Base-by-base conservation (phyloP, 2,329 filamentous ascomycete genomes). In the Microascus cirrosus region DNA sequence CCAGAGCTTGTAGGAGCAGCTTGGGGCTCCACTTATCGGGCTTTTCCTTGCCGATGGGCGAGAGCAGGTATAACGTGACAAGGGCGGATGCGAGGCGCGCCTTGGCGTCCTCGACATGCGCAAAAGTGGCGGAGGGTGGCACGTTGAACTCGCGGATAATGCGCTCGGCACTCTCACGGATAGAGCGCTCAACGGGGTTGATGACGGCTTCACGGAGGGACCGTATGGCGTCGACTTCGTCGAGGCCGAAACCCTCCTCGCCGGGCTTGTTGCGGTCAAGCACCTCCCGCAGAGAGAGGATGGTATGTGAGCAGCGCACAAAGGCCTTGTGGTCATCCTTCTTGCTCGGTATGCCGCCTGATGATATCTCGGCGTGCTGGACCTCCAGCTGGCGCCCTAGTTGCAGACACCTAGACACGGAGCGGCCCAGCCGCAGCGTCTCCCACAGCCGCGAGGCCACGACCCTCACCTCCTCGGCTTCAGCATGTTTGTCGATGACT, bases 371-470 rank as follows among this genome's bases (percentile, higher is more conserved):
- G 0, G 82, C 76, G 66, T 95, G 81, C 69, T 95, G 89, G n/a
- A 88, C 81, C 68, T 97, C 90, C 12, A 99, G 79, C 73, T 95
- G 90, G 52, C 92, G 78, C 0, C 90, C 91, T 2, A 97, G 76
- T 66, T 88, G 86, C 50, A 97, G 76, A 66, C 88, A 92, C 56
- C 93, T 79, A 51, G 83, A 85, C 13, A 95, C 88, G 0, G 86
- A 83, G 51, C 92, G 77, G 1, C 87, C 88, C 2, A 97, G 75
- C 60, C 84, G 82, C 60, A 96, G 77, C 0, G 92, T 90, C 65
- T 89, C 83, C 79, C 90, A 90, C 32, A 96, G 79, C 12, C 91
- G 81, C 65, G 88, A 82, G 1, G 90, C 88, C 12, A 90, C 89
- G 56, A 86, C 72, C 11, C 86, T 82, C 8, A 96, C 89, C 71